A percentile compares a stretch with the other conserved stretches of the same genome.
Evolutionary conservation across 306 rosid species (phyloP).

Genomic region (Lathyrus sativus): DNA sequence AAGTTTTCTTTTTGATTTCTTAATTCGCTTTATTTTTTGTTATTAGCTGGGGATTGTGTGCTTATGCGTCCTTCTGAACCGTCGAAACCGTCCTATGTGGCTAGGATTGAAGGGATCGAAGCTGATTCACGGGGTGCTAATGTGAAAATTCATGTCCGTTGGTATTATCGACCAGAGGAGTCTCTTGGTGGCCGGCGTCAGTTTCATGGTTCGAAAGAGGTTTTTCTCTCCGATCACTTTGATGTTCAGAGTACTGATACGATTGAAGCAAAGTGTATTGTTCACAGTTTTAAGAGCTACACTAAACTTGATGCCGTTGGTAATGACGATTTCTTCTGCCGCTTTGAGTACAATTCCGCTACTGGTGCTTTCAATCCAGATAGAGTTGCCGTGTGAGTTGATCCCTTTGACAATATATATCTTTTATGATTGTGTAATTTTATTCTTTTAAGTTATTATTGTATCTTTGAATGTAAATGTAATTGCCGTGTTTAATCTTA

Average conservation of each 20-base stretch:
- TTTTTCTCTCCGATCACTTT: constrained; percentile 89
- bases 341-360: constrained; percentile 91
- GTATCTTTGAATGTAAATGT: constrained; percentile 6
- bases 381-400: constrained; percentile 89
- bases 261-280: constrained; percentile 89
- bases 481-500: neutral
- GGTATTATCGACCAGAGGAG: constrained; percentile 99
- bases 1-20: neutral
- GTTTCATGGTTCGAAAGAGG: constrained; percentile 95
- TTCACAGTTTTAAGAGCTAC: constrained; percentile 86
- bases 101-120: constrained; percentile 91
- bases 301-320: constrained; percentile 98
- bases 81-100: constrained; percentile 87
- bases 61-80: constrained; percentile 89
- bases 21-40: neutral
- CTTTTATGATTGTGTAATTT: constrained; percentile 1
- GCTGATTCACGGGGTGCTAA: constrained; percentile 91
- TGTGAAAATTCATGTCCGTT: constrained; percentile 85
- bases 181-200: constrained; percentile 97
- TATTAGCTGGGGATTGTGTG: constrained; percentile 84
- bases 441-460: neutral
- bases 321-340: constrained; percentile 96
- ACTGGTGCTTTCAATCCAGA: constrained; percentile 96
- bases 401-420: neutral
- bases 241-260: constrained; percentile 94